Evolutionary conservation across 495 filamentous ascomycete species (phyloP).

Genomic region (Hypoxylon subgilvum): DNA sequence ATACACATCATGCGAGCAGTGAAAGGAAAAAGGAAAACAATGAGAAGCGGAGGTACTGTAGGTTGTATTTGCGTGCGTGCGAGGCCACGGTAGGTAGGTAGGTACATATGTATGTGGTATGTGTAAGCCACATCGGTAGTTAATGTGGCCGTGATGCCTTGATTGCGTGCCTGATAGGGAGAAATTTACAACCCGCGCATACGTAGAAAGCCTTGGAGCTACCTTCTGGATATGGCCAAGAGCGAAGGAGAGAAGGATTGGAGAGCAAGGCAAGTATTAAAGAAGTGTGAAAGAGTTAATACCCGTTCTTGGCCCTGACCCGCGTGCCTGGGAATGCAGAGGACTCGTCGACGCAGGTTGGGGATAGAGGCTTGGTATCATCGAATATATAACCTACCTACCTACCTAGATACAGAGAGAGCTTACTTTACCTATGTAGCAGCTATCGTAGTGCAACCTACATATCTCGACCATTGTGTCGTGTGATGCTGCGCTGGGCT

Average conservation of each 20-base stretch:
- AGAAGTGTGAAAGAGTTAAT: conserved; percentile 34
- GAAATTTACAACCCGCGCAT: conserved; percentile 29
- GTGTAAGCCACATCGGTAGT: conserved; percentile 39
- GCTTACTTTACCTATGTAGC: no score
- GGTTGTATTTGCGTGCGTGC: not conserved
- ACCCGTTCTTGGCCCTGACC: conserved; percentile 37
- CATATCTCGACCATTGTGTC: conserved; percentile 13
- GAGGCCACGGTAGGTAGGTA: no score
- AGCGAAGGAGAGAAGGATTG: conserved; percentile 15
- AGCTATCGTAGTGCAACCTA: no score
- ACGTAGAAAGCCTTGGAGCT: conserved; percentile 12
- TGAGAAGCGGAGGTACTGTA: conserved; percentile 20
- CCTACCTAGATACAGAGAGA: no score
- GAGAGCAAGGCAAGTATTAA: conserved; percentile 7
- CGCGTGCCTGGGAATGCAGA: conserved; percentile 37
- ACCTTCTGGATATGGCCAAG: conserved; percentile 33
- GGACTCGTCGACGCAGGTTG: conserved; percentile 27
- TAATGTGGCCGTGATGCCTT: conserved; percentile 24
- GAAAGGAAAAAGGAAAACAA: not conserved
- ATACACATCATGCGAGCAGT: conserved; percentile 7
- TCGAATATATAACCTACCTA: conserved; percentile 3
- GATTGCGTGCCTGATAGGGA: conserved; percentile 32
- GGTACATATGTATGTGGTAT: no score
- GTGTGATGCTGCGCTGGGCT: no score
- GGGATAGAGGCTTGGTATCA: conserved; percentile 30